Evolutionary conservation across 2,329 filamentous ascomycete species (phyloP).

Genomic region (Emergomyces pasteurianus): DNA sequence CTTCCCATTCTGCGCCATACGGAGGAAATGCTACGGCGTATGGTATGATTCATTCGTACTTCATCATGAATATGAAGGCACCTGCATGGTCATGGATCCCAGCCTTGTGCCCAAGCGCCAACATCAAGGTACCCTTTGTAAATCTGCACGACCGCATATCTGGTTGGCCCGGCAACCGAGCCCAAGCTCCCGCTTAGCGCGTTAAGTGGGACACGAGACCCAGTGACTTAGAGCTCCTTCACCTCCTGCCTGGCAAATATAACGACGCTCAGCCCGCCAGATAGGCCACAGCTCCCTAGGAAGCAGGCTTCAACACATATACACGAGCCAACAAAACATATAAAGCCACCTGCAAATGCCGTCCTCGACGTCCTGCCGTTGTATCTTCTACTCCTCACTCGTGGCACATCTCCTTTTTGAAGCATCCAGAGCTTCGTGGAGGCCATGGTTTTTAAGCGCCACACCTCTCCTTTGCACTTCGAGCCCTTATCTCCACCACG

Average conservation of each 20-base stretch:
- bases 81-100: too few relatives aligned
- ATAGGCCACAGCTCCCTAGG: background rate
- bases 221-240: background rate
- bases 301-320: background rate
- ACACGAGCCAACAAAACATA: background rate
- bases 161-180: background rate
- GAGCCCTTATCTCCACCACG: constrained; percentile 21
- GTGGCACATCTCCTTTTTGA: background rate
- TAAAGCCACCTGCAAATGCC: constrained; percentile 5
- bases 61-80: too few relatives aligned
- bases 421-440: background rate
- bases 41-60: too few relatives aligned
- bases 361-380: background rate
- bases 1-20: too few relatives aligned
- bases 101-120: too few relatives aligned
- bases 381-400: constrained; percentile 3
- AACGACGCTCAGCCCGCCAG: background rate
- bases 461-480: constrained; percentile 21
- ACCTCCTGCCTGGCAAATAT: too few relatives aligned
- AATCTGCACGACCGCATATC: too few relatives aligned
- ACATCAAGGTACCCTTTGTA: too few relatives aligned
- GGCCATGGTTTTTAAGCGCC: constrained; percentile 12
- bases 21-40: too few relatives aligned
- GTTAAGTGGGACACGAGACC: constrained; percentile 1
- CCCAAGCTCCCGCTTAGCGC: background rate